These are phyloP conservation scores for Lasiosphaeris hirsuta DNA, from an alignment of 495 filamentous ascomycete genomes.

Conservation along the genomic window DNA sequence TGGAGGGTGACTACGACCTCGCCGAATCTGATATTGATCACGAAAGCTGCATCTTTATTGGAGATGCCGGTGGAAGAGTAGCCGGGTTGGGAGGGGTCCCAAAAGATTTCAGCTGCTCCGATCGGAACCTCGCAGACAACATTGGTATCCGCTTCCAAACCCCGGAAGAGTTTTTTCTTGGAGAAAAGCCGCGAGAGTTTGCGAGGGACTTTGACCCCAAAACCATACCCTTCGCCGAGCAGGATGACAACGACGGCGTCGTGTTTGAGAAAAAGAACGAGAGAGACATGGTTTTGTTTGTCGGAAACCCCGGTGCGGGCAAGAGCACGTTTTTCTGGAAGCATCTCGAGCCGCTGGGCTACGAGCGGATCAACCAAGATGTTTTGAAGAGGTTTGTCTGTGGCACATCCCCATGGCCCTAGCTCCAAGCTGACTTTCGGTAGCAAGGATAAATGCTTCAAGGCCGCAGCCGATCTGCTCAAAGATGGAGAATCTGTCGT, in stretches of 20 bases:
- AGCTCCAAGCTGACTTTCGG: not conserved
- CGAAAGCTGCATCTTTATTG: conserved; percentile 74
- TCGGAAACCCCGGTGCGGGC: conserved; percentile 82
- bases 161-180: conserved; percentile 87
- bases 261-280: conserved; percentile 60
- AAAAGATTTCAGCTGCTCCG: conserved; percentile 69
- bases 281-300: conserved; percentile 77
- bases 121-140: conserved; percentile 82
- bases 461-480: conserved; percentile 64
- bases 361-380: conserved; percentile 88
- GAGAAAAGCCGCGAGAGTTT: conserved; percentile 58
- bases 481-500: conserved; percentile 63
- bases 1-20: conserved; percentile 70
- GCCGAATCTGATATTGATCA: conserved; percentile 62
- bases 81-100: conserved; percentile 28
- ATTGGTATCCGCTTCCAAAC: conserved; percentile 75
- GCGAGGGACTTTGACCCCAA: conserved; percentile 62
- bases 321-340: conserved; percentile 90
- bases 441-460: conserved; percentile 70
- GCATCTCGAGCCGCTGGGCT: conserved; percentile 72
- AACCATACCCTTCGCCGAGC: conserved; percentile 29
- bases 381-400: conserved; percentile 68
- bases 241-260: conserved; percentile 16
- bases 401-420: not conserved
- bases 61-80: conserved; percentile 69